These are phyloP conservation scores for Cadophora malorum DNA, from an alignment of 2,329 filamentous ascomycete species.

Conservation along the genomic window DNA sequence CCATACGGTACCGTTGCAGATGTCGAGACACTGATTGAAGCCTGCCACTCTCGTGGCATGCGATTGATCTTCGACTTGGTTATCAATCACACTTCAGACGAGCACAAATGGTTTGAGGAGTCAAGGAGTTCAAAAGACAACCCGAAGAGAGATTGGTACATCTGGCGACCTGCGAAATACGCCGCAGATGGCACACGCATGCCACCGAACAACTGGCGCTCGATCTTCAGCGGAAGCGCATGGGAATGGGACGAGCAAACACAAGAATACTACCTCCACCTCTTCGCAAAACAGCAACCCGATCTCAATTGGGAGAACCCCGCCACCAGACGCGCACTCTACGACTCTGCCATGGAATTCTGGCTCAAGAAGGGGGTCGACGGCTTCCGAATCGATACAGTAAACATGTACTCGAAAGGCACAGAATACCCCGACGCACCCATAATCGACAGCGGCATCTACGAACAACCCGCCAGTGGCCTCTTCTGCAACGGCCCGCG, in stretches of 20 bases:
- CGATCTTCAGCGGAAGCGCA: conserved; percentile 64
- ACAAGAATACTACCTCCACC: conserved; percentile 76
- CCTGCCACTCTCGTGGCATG: conserved; percentile 68
- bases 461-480: conserved; percentile 57
- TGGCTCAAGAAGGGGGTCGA: conserved; percentile 79
- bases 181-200: conserved; percentile 63
- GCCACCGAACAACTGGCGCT: conserved; percentile 77
- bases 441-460: conserved; percentile 53
- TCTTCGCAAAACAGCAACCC: conserved; percentile 78
- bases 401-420: conserved; percentile 75
- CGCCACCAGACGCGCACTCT: conserved; percentile 71
- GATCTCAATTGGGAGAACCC: conserved; percentile 87
- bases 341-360: conserved; percentile 75
- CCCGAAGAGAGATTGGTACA: conserved; percentile 67
- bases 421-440: conserved; percentile 64
- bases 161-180: conserved; percentile 65
- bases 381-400: conserved; percentile 77
- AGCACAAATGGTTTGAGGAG: conserved; percentile 70
- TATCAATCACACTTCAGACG: conserved; percentile 77
- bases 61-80: conserved; percentile 77
- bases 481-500: conserved; percentile 72
- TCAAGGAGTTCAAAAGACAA: conserved; percentile 57
- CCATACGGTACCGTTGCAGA: conserved; percentile 72
- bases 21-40: conserved; percentile 65
- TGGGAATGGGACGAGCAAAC: conserved; percentile 79